phyloP scores from a whole-genome alignment of 805 yeast genomes.

The Candida maris region DNA sequence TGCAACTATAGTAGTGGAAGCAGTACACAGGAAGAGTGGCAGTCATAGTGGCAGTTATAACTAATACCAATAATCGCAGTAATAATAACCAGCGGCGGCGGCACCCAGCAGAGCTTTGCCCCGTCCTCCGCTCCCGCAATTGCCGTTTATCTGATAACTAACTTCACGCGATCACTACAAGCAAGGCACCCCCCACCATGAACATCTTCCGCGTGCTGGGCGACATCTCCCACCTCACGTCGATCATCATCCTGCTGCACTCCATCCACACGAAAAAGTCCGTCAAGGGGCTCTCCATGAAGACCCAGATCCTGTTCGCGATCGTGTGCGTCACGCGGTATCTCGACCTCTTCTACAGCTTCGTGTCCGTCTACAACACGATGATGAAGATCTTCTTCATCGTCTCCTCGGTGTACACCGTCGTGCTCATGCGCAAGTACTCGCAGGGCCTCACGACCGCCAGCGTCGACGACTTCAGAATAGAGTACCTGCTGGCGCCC shows the following conservation, averaged over 20 bases:
- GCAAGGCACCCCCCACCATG: constrained; percentile 1
- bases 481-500: constrained; percentile 65
- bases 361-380: constrained; percentile 68
- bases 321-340: constrained; percentile 73
- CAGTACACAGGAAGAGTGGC: too few species aligned
- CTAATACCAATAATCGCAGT: too few species aligned
- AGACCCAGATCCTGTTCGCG: constrained; percentile 79
- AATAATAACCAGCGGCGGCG: too few species aligned
- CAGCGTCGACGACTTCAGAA: constrained; percentile 67
- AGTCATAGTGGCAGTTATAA: too few species aligned
- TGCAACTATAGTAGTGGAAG: too few species aligned
- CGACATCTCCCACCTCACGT: constrained; percentile 78
- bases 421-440: constrained; percentile 66
- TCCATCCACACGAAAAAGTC: constrained; percentile 63
- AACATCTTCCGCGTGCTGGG: constrained; percentile 46
- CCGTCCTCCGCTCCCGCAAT: too few species aligned
- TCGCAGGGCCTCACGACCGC: constrained; percentile 56
- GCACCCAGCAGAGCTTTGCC: too few species aligned
- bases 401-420: constrained; percentile 67
- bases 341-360: constrained; percentile 55
- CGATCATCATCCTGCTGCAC: constrained; percentile 70
- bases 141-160: too few species aligned
- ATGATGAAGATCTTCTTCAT: constrained; percentile 81
- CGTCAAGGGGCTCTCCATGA: constrained; percentile 80
- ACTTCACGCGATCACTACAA: too few species aligned